A percentile compares a stretch with the other conserved stretches of the same genome.
phyloP scores from a whole-genome alignment of 1,139 yeast genomes.

The Zygoascus sp. region DNA sequence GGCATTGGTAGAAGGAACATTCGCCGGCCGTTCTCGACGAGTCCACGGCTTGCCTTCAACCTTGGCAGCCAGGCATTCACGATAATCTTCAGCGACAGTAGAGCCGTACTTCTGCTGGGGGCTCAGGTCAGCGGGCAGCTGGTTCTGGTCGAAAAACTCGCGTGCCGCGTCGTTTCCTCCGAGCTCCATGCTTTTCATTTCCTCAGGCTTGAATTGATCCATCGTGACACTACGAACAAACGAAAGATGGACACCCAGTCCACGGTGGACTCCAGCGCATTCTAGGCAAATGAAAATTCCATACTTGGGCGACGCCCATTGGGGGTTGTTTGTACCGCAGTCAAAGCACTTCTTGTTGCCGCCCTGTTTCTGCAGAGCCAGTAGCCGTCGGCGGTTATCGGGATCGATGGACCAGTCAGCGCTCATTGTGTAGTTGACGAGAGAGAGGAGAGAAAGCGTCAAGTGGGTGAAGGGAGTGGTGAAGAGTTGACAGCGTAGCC shows the following conservation, averaged over 20 bases:
- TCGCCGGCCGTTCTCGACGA: conserved; percentile 35
- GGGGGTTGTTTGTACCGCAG: conserved; percentile 93
- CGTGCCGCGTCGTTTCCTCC: conserved; percentile 87
- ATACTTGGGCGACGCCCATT: conserved; percentile 98
- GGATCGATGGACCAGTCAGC: conserved; percentile 82
- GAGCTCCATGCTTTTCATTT: conserved; percentile 81
- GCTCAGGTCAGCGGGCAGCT: conserved; percentile 61
- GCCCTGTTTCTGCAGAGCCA: conserved; percentile 74
- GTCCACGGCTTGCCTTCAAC: conserved; percentile 71
- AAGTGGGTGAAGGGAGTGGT: neutral
- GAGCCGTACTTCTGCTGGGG: conserved; percentile 78
- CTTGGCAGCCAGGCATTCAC: conserved; percentile 68
- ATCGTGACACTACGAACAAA: conserved; percentile 94
- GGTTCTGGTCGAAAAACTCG: conserved; percentile 63
- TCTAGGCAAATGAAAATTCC: conserved; percentile 95
- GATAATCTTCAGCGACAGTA: conserved; percentile 90
- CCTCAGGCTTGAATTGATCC: conserved; percentile 96
- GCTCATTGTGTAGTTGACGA: conserved; percentile 18
- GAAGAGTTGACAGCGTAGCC: neutral
- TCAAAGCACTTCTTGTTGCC: conserved; percentile 89
- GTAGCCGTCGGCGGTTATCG: conserved; percentile 76
- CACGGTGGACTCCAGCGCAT: conserved; percentile 95
- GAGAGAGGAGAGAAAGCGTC: too few species aligned
- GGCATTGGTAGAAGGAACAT: conserved; percentile 25
- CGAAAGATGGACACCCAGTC: conserved; percentile 93